These are phyloP conservation scores for Neonectria faginata DNA, from an alignment of 2,329 filamentous ascomycete species.

Conservation along the genomic window DNA sequence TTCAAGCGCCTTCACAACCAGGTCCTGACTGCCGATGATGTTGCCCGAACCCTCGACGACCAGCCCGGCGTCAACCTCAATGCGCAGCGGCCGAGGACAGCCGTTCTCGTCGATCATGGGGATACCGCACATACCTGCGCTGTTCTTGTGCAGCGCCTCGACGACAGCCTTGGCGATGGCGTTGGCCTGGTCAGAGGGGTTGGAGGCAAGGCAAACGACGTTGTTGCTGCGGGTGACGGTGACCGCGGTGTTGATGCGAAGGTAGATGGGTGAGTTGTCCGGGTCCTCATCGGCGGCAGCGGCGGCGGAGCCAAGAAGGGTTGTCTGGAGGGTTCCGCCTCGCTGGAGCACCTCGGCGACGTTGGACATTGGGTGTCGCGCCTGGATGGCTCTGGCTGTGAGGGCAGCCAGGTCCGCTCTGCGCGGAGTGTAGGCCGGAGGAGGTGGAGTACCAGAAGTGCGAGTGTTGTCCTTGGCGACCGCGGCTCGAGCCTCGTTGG, in stretches of 20 bases:
- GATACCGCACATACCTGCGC: constrained; percentile 53
- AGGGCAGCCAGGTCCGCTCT: constrained; percentile 33
- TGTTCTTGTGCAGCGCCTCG: constrained; percentile 57
- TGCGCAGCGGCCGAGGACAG: constrained; percentile 54
- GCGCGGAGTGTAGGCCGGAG: constrained; percentile 48
- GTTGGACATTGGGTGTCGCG: constrained; percentile 23
- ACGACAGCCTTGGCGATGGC: constrained; percentile 59
- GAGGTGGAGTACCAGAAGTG: constrained; percentile 36
- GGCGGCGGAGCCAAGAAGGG: constrained; percentile 14
- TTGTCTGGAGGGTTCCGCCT: constrained; percentile 21
- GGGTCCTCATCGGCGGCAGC: constrained; percentile 32
- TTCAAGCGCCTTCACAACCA: constrained; percentile 46
- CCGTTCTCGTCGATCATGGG: constrained; percentile 62
- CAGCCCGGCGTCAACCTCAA: constrained; percentile 60
- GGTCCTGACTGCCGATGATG: constrained; percentile 53
- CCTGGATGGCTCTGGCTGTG: constrained; percentile 34
- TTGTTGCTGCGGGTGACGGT: constrained; percentile 62
- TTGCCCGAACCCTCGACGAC: constrained; percentile 59
- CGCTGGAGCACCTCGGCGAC: constrained; percentile 19
- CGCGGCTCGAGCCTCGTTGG: constrained; percentile 25
- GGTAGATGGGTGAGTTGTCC: constrained; percentile 54
- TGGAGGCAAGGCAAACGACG: constrained; percentile 56
- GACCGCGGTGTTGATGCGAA: constrained; percentile 63
- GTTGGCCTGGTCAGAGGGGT: constrained; percentile 55
- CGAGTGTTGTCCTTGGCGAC: constrained; percentile 38